These are phyloP conservation scores for Penicillium ochrochloron DNA, from an alignment of 495 filamentous ascomycete genomes.

Conservation along the genomic window DNA sequence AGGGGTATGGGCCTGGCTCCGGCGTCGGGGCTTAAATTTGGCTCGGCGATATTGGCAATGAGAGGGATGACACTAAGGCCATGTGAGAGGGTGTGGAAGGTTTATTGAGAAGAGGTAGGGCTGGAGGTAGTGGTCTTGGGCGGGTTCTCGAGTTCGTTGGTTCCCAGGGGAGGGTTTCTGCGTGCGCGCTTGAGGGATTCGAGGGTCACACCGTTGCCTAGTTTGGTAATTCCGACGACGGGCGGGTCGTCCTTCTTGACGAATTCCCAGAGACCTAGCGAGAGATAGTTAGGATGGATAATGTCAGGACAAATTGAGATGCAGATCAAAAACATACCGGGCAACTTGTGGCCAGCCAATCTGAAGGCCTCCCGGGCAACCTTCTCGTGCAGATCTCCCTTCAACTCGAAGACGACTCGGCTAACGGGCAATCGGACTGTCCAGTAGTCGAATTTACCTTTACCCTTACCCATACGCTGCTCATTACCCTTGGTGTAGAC, in stretches of 20 bases:
- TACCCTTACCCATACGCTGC: conserved; percentile 98
- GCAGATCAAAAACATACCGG: conserved; percentile 62
- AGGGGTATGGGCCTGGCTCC: conserved; percentile 64
- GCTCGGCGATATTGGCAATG: conserved; percentile 20
- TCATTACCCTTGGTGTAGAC: conserved; percentile 97
- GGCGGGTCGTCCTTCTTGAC: conserved; percentile 91
- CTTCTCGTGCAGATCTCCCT: conserved; percentile 91
- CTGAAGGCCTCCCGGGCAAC: conserved; percentile 92
- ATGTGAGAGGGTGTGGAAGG: conserved; percentile 9
- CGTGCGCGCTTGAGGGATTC: conserved; percentile 78
- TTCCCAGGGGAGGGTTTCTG: conserved; percentile 62
- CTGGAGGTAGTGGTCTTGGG: conserved; percentile 46
- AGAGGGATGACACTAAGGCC: conserved; percentile 22
- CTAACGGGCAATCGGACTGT: conserved; percentile 83
- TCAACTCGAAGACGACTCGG: conserved; percentile 89
- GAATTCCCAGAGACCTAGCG: conserved; percentile 85
- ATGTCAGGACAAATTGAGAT: conserved; percentile 6
- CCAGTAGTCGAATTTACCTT: conserved; percentile 97
- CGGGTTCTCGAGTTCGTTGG: conserved; percentile 36
- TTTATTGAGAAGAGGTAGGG: conserved; percentile 48
- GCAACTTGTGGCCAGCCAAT: conserved; percentile 92
- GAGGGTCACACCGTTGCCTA: conserved; percentile 77
- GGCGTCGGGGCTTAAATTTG: conserved; percentile 57
- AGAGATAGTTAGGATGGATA: conserved; percentile 30
- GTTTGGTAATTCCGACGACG: conserved; percentile 90